Evolutionary conservation across 148 eudicot species (phyloP).

Genomic region (Rhododendron simsii): DNA sequence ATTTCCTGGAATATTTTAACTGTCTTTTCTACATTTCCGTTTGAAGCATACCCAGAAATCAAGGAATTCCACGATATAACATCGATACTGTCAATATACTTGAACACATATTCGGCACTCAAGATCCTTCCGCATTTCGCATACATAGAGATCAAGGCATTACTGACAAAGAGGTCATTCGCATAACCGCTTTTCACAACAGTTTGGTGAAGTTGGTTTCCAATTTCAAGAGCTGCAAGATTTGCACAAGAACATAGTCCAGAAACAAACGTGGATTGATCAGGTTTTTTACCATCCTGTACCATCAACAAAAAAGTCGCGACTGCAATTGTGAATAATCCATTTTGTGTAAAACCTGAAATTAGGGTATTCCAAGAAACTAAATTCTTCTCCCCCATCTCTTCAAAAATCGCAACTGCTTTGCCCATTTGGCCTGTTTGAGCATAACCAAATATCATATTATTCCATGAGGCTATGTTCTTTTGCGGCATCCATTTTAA

Average conservation of each 20-base stretch:
- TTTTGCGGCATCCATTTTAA: conserved; percentile 33
- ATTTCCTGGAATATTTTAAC: conserved; percentile 33
- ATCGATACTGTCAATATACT: conserved; percentile 5
- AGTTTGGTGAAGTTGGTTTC: conserved; percentile 17
- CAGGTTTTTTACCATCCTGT: conserved; percentile 8
- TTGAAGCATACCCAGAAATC: conserved; percentile 17
- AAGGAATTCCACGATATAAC: conserved; percentile 17
- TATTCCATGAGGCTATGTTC: conserved; percentile 45
- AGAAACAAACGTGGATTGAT: conserved; percentile 15
- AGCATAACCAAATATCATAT: conserved; percentile 45
- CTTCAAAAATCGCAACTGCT: conserved; percentile 29
- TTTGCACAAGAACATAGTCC: conserved; percentile 16
- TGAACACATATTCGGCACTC: conserved; percentile 3
- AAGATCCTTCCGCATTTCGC: conserved; percentile 19
- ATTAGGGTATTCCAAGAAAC: conserved; percentile 18
- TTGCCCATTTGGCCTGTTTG: conserved; percentile 31
- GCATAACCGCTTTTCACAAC: conserved; percentile 16
- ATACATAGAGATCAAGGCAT: conserved; percentile 24
- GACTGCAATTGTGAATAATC: conserved; percentile 39
- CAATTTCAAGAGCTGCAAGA: conserved; percentile 15
- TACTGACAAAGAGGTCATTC: conserved; percentile 7
- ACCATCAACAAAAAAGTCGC: conserved; percentile 1
- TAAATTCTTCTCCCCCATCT: conserved; percentile 16
- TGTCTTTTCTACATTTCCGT: conserved; percentile 12
- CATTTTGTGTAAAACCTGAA: conserved; percentile 39